These are phyloP conservation scores for Neurospora sp. DNA, from an alignment of 495 filamentous ascomycete genomes.

Conservation along the genomic window DNA sequence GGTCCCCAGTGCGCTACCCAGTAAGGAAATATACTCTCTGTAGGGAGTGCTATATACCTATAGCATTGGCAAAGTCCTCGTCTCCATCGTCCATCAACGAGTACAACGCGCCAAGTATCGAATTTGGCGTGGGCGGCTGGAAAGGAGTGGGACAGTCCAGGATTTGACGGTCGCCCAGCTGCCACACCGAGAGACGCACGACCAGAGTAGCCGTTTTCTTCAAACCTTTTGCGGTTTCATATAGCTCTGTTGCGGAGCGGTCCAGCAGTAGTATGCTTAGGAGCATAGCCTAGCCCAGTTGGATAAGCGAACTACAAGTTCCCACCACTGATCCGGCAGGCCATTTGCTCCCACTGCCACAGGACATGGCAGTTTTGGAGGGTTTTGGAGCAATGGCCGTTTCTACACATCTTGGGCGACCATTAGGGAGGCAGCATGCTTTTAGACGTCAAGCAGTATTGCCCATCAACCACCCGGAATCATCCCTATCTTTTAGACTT, in stretches of 20 bases:
- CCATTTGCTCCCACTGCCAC: background rate
- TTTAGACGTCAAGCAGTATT: background rate
- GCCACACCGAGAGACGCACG: background rate
- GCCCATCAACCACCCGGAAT: background rate
- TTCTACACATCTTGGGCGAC: background rate
- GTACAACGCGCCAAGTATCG: background rate
- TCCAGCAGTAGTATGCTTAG: background rate
- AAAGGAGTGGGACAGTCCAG: background rate
- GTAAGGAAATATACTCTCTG: constrained; percentile 38
- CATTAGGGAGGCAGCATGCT: background rate
- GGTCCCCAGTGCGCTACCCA: constrained; percentile 75
- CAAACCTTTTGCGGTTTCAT: background rate
- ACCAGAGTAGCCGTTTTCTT: background rate
- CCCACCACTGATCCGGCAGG: background rate
- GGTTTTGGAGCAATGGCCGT: background rate
- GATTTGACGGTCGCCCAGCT: background rate
- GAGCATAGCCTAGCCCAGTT: background rate
- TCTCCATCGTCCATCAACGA: background rate
- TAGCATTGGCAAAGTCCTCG: background rate
- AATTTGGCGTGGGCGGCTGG: background rate
- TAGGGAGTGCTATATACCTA: constrained; percentile 2
- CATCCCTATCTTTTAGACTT: background rate
- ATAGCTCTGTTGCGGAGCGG: background rate
- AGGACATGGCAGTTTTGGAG: background rate
- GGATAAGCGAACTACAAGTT: background rate